Base-by-base conservation (phyloP, 495 filamentous ascomycete species). In the Letharia lupina region DNA sequence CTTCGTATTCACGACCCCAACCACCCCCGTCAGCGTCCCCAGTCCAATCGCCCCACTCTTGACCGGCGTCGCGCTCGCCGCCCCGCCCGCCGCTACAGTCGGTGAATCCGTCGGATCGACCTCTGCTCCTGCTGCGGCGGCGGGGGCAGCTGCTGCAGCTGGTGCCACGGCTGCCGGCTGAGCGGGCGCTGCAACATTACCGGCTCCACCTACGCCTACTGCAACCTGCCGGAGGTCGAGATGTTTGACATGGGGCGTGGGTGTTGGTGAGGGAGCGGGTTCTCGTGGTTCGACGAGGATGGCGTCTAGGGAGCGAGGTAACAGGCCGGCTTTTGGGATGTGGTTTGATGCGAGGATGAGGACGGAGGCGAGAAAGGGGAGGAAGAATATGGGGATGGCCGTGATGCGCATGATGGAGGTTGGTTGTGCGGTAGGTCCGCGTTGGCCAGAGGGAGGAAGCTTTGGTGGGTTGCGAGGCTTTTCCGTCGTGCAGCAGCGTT, bases 1-100 rank as follows among this genome's bases (percentile, higher is more conserved):
- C 12, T 62, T n/a, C 11, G 69, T 72, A 57, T 65, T 71, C 33
- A 72, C 71, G 4, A 67, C 71, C 37, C 71, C 71, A 1, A 73
- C 40, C 48, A 45, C 37, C 18, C 71, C 71, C 57, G 70, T 70
- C 60, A 73, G 12, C 13, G 71, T 72, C 33, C 71, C 71, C 65
- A 73, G 33, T 6, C 71, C 71, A 41, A 73, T 68, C 44, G 45
- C 35, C 35, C 71, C 71, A 3, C 57, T 66, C 61, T 65, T 62
- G 45, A 71, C 64, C 37, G 54, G n/a, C 35, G 70, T 63, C 61
- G 61, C 35, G 18, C 57, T 63, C 40, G 13, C n/a, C 20, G 61
- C 68, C 2, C 64, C 62, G 10, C 60, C 52, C 5, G 41, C 40
- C 60, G 63, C 48, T 44, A 69, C 65, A 20, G 65, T 66, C 2